These are phyloP conservation scores for Micractinium sp. DNA, from an alignment of 139 green algal species.

Conservation along the genomic window DNA sequence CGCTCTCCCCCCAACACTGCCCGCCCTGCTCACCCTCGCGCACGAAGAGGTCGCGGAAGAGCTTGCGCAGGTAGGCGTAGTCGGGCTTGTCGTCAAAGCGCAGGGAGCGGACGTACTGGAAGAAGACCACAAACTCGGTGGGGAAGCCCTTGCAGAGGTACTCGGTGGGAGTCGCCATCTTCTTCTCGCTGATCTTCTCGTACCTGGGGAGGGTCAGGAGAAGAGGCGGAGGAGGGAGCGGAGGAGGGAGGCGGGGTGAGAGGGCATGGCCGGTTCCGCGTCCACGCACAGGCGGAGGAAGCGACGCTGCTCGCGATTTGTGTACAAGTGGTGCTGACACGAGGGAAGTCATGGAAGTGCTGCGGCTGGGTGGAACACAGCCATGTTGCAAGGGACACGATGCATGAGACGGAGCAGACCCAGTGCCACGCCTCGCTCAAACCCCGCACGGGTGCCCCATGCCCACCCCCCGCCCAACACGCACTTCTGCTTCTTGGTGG, in stretches of 20 bases:
- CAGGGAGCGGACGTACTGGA: constrained; percentile 95
- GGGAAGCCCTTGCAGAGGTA: constrained; percentile 97
- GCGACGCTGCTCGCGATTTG: too few species aligned
- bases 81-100: constrained; percentile 99
- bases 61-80: constrained; percentile 98
- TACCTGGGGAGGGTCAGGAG: constrained; percentile 63
- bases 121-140: constrained; percentile 97
- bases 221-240: too few species aligned
- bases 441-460: not conserved
- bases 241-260: not conserved
- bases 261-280: not conserved
- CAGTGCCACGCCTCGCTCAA: not conserved
- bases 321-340: too few species aligned
- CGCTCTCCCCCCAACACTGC: not conserved
- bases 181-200: constrained; percentile 99
- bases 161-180: constrained; percentile 99
- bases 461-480: not conserved
- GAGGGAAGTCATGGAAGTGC: not conserved
- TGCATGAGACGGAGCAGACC: too few species aligned
- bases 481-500: constrained; percentile 99
- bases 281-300: too few species aligned
- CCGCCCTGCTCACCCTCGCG: constrained; percentile 76
- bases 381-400: too few species aligned
- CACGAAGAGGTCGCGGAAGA: constrained; percentile 99
- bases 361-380: too few species aligned